Base-by-base conservation (phyloP, 2,329 filamentous ascomycete species). In the Immersiporthe knoxdaviesiana region DNA sequence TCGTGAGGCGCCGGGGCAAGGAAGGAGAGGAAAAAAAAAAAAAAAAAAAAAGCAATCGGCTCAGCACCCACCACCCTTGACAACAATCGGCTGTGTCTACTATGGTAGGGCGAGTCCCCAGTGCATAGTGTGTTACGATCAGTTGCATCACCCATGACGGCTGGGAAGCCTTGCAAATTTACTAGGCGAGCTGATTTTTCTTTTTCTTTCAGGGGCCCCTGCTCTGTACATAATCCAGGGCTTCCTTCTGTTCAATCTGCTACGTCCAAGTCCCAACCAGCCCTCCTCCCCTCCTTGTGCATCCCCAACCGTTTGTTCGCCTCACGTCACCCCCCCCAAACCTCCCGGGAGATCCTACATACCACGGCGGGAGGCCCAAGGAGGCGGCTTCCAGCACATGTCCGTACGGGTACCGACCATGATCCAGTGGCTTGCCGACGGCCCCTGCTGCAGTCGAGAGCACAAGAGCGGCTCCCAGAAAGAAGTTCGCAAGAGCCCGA, bases 181-280 rank as follows among this genome's bases (percentile, higher is more conserved):
- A 24, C 66, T 71, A 69, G 67, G 64, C 69, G 69, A 71, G 69
- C 60, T 69, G 7, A 2, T 47, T n/a, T 47, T n/a, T 7, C 8
- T 44, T 44, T 44, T 18, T 44, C 41, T 67, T 52, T 65, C 64
- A 63, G 69, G 62, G 50, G 37, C 35, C 60, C 69, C 63, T 70
- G 54, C 27, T 16, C 69, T 66, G 41, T 61, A 65, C 56, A 61
- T 59, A 4, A 62, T 47, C 56, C 62, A 58, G 50, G n/a, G 44
- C 41, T 41, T 65, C 18, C 18, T 47, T 47, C 21, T 47, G 21
- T 54, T 37, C 47, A 39, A 39, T 58, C n/a, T 62, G 18, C 50
- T 63, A 58, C 62, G 44, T 35, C 30, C 5, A 3, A 21, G 8
- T n/a, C 11, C n/a, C n/a, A n/a, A n/a, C n/a, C n/a, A n/a, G n/a